These are phyloP conservation scores for Podaxis carcinomalis DNA, from an alignment of 768 basidiomycete species.

Conservation along the genomic window DNA sequence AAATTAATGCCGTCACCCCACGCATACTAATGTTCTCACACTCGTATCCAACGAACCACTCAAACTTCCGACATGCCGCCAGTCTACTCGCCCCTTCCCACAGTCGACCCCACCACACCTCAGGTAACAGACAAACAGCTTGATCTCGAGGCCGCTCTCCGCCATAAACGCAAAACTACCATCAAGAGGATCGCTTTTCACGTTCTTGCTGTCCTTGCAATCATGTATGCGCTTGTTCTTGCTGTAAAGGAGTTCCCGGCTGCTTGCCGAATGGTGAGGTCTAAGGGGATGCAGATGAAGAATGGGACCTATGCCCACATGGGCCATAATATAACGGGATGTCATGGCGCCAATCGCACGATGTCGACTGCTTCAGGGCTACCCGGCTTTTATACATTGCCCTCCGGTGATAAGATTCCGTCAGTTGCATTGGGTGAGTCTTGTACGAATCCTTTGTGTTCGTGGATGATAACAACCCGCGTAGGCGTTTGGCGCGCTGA, in stretches of 20 bases:
- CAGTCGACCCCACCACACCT: neutral
- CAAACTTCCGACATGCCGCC: constrained; percentile 4
- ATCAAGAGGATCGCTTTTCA: constrained; percentile 11
- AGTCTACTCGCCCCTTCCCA: constrained; percentile 9
- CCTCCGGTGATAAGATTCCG: constrained; percentile 67
- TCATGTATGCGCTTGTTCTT: constrained; percentile 14
- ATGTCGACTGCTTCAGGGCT: constrained; percentile 16
- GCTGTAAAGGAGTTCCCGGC: constrained; percentile 3
- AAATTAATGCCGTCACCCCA: neutral
- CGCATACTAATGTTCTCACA: neutral
- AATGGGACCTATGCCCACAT: neutral
- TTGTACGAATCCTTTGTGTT: neutral
- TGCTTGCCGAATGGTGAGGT: constrained; percentile 5
- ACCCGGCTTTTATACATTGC: constrained; percentile 51
- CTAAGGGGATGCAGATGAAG: neutral
- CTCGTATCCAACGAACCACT: neutral
- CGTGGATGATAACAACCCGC: neutral
- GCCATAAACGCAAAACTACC: neutral
- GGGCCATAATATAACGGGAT: neutral
- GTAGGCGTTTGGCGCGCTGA: constrained; percentile 62
- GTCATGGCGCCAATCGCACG: constrained; percentile 12
- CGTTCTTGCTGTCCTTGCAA: constrained; percentile 9
- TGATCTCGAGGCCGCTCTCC: neutral
- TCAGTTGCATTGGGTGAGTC: constrained; percentile 46
- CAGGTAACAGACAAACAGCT: neutral